These are phyloP conservation scores for Periglandula ipomoeae DNA, from an alignment of 2,329 filamentous ascomycete species.

Conservation along the genomic window DNA sequence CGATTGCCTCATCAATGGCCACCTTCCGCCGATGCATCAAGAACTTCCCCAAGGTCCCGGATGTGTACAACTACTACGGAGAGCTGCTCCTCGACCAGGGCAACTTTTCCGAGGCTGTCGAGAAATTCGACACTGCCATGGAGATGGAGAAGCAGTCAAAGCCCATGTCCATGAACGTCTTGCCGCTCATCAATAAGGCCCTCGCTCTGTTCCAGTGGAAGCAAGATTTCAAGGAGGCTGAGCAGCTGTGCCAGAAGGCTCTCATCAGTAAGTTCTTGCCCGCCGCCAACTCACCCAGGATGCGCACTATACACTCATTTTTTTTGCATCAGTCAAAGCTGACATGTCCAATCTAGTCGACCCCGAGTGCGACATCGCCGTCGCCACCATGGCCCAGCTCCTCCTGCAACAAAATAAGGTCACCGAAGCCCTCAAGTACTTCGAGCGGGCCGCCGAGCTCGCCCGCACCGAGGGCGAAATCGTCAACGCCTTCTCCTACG, in stretches of 20 bases:
- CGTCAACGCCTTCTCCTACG: constrained; percentile 91
- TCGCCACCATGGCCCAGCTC: constrained; percentile 96
- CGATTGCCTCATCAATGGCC: constrained; percentile 94
- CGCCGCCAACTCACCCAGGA: constrained; percentile 6
- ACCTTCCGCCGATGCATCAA: constrained; percentile 97
- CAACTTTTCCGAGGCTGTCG: constrained; percentile 89
- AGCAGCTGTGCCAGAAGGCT: constrained; percentile 94
- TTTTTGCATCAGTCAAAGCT: background rate
- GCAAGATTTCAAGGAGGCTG: constrained; percentile 87
- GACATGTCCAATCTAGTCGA: constrained; percentile 55
- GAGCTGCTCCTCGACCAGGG: constrained; percentile 94
- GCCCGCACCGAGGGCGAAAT: constrained; percentile 92
- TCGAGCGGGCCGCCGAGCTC: constrained; percentile 90
- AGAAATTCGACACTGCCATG: constrained; percentile 97
- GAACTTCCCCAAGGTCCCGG: constrained; percentile 93
- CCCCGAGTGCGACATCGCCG: constrained; percentile 96
- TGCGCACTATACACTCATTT: no score
- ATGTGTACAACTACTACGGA: constrained; percentile 99
- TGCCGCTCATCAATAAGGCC: constrained; percentile 97
- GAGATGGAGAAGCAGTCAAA: constrained; percentile 96
- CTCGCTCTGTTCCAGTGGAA: constrained; percentile 97
- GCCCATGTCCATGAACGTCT: constrained; percentile 92
- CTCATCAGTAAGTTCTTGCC: constrained; percentile 72
- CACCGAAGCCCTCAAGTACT: constrained; percentile 88
- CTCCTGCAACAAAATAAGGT: constrained; percentile 97